Evolutionary conservation across 139 green algal species (phyloP).

Genomic region (Mesotaenium endlicherianum): DNA sequence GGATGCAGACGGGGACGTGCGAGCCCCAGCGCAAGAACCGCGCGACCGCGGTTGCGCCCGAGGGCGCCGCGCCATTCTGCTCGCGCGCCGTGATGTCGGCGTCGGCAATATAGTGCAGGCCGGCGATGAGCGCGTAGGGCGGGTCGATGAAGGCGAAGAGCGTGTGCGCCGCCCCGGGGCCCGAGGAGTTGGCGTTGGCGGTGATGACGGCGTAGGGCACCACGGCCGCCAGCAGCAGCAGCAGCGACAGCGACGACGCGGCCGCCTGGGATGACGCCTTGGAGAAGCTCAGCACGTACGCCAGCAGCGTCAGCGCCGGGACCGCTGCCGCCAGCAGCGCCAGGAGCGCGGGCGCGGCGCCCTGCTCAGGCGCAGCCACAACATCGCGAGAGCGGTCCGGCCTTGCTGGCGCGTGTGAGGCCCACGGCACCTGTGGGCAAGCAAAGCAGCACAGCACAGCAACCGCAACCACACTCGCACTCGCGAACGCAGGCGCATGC

Average conservation of each 20-base stretch:
- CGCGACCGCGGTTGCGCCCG: background rate
- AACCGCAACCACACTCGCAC: no score
- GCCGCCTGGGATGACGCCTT: background rate
- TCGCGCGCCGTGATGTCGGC: background rate
- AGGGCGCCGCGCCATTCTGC: background rate
- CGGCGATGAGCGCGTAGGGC: conserved; percentile 30
- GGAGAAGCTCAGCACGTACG: conserved; percentile 21
- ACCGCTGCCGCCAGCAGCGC: background rate
- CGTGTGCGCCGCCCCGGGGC: background rate
- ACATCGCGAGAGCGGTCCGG: no score
- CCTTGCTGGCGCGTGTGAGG: no score
- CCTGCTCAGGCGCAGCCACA: no score
- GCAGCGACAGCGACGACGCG: conserved; percentile 20
- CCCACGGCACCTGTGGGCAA: no score
- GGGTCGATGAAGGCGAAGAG: conserved; percentile 24
- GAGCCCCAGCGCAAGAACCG: background rate
- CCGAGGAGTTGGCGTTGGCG: conserved; percentile 1
- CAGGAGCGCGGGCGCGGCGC: background rate
- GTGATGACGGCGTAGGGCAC: conserved; percentile 40
- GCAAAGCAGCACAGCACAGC: no score
- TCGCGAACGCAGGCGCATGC: no score
- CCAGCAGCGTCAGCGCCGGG: conserved; percentile 2
- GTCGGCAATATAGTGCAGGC: conserved; percentile 25
- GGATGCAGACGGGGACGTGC: background rate
- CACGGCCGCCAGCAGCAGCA: conserved; percentile 24